Percentiles rank a stretch among this genome's conserved stretches.
Conservation (phyloP, 176 grass and related monocot genomes). For the Oryza longistaminata region DNA sequence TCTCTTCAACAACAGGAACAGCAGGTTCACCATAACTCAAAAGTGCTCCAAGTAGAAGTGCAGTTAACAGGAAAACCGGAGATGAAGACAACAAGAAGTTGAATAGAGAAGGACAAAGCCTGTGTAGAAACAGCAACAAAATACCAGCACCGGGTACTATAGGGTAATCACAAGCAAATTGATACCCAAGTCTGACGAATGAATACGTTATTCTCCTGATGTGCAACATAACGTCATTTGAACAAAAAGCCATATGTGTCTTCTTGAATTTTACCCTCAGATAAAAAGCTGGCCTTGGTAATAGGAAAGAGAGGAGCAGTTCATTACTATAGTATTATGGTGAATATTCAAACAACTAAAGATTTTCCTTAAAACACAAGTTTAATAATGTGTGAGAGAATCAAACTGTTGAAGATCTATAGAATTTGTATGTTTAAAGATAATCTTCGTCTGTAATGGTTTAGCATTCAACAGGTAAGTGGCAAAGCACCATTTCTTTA, state of each 20-base stretch:
- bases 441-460: neutral
- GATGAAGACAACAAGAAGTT: constrained; percentile 37
- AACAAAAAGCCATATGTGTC: constrained; percentile 41
- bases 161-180: constrained; percentile 42
- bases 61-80: constrained; percentile 53
- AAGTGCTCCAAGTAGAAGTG: constrained; percentile 64
- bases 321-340: neutral
- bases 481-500: neutral
- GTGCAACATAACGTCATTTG: constrained; percentile 11
- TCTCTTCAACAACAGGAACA: constrained; percentile 27
- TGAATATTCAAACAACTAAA: neutral
- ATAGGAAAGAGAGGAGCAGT: constrained; percentile 14
- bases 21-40: constrained; percentile 47
- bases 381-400: neutral
- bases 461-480: neutral
- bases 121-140: constrained; percentile 44
- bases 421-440: neutral
- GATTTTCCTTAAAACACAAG: neutral
- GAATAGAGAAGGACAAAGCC: constrained; percentile 35
- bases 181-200: constrained; percentile 45
- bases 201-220: constrained; percentile 38
- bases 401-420: neutral
- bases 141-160: constrained; percentile 18
- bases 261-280: neutral
- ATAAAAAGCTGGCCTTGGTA: constrained; percentile 15